Conservation (phyloP, 305 asterid species). For the Euphrasia arctica region DNA sequence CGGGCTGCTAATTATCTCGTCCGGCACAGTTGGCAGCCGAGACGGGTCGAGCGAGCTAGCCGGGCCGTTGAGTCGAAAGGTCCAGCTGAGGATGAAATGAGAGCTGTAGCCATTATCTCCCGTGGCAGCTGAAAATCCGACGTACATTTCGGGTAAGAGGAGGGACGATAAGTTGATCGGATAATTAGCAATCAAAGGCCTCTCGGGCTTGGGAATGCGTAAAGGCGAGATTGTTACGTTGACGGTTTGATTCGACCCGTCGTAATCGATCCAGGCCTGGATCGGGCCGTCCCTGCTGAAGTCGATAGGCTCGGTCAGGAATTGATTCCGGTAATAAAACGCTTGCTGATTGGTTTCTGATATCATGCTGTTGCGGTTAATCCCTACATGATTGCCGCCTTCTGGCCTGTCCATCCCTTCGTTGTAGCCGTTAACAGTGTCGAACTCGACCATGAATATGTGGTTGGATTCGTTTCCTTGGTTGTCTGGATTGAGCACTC, state of each 20-base stretch:
- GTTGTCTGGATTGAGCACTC: slow-evolving; percentile 39
- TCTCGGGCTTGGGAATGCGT: slow-evolving; percentile 29
- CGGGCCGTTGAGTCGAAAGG: slow-evolving; percentile 50
- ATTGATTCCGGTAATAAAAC: slow-evolving; percentile 6
- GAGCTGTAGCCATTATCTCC: slow-evolving; percentile 46
- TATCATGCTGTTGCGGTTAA: slow-evolving; percentile 44
- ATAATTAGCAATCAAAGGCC: slow-evolving; percentile 29
- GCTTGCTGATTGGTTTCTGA: slow-evolving; percentile 27
- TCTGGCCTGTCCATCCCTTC: slow-evolving; percentile 25
- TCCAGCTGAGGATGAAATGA: slow-evolving; percentile 87
- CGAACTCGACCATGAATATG: slow-evolving; percentile 70
- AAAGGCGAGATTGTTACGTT: slow-evolving; percentile 53
- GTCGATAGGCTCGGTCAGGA: slow-evolving; percentile 15
- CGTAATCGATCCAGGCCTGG: slow-evolving; percentile 74
- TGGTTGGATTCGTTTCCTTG: slow-evolving; percentile 36
- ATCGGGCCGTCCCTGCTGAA: slow-evolving; percentile 35
- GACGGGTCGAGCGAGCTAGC: slow-evolving; percentile 37
- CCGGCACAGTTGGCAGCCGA: slow-evolving; percentile 40
- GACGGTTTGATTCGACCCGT: slow-evolving; percentile 30
- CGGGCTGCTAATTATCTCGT: no score
- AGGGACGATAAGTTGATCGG: slow-evolving; percentile 23
- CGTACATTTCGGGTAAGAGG: slow-evolving; percentile 39
- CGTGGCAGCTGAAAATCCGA: slow-evolving; percentile 73
- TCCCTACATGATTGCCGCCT: slow-evolving; percentile 50
- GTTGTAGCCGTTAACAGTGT: slow-evolving; percentile 52